Evolutionary conservation across 345 rosid species (phyloP).

Genomic region (Arabis hirsuta): DNA sequence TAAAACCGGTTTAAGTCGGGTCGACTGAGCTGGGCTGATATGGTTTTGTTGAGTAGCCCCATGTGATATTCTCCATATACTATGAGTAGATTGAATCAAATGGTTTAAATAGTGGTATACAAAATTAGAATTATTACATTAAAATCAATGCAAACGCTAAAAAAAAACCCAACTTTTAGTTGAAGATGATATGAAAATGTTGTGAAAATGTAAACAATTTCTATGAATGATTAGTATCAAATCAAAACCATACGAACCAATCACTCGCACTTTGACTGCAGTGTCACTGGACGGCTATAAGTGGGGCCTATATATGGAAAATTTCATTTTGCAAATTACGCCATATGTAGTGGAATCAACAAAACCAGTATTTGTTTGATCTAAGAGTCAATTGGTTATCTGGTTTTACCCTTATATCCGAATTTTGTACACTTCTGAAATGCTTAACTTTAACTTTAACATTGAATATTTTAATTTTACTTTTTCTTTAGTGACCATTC

Average conservation of each 20-base stretch:
- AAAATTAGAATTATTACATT: not conserved
- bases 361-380: not conserved
- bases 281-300: not conserved
- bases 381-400: too few species aligned
- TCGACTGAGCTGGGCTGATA: not conserved
- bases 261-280: not conserved
- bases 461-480: too few species aligned
- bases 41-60: not conserved
- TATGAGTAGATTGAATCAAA: not conserved
- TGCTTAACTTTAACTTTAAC: too few species aligned
- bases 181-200: too few species aligned
- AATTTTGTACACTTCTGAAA: too few species aligned
- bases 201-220: too few species aligned
- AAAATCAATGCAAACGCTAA: not conserved
- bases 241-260: too few species aligned
- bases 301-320: not conserved
- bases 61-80: constrained; percentile 6
- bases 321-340: not conserved
- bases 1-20: not conserved
- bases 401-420: too few species aligned
- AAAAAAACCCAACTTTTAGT: too few species aligned
- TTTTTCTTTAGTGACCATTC: too few species aligned
- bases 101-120: not conserved
- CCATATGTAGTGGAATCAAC: constrained; percentile 1
- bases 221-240: too few species aligned